phyloP scores from a whole-genome alignment of 495 filamentous ascomycete species.

The Cenococcum geophilum region DNA sequence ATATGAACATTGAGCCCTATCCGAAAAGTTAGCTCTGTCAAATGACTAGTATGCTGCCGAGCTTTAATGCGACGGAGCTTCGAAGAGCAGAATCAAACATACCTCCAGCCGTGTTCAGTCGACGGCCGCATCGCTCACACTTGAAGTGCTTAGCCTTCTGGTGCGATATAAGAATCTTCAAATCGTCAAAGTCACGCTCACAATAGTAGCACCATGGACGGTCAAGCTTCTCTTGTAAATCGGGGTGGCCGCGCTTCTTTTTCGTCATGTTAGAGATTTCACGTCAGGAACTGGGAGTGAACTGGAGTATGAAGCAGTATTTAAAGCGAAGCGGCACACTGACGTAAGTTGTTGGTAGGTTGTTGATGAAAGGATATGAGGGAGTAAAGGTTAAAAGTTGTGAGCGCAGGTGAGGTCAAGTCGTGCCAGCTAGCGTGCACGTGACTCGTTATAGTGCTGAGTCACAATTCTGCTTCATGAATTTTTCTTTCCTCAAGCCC shows the following conservation, averaged over 20 bases:
- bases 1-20: conserved; percentile 89
- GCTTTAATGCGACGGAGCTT: not conserved
- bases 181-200: conserved; percentile 94
- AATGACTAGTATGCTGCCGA: too few species aligned
- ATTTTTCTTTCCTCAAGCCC: too few species aligned
- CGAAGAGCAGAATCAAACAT: conserved; percentile 30
- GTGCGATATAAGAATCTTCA: conserved; percentile 91
- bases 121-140: conserved; percentile 79
- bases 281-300: not conserved
- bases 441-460: not conserved
- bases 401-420: not conserved
- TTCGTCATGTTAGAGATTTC: conserved; percentile 61
- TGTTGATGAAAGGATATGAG: not conserved
- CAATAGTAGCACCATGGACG: conserved; percentile 99
- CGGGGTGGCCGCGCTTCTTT: conserved; percentile 76
- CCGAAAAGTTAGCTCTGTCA: conserved; percentile 5
- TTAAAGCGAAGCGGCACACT: not conserved
- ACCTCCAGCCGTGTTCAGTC: conserved; percentile 95
- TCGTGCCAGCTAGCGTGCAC: not conserved
- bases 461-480: not conserved
- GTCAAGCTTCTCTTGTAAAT: conserved; percentile 76
- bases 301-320: not conserved
- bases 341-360: not conserved
- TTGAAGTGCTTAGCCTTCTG: conserved; percentile 99
- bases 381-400: not conserved